phyloP scores from a whole-genome alignment of 1,284 basidiomycete genomes.

The Tilletia horrida region DNA sequence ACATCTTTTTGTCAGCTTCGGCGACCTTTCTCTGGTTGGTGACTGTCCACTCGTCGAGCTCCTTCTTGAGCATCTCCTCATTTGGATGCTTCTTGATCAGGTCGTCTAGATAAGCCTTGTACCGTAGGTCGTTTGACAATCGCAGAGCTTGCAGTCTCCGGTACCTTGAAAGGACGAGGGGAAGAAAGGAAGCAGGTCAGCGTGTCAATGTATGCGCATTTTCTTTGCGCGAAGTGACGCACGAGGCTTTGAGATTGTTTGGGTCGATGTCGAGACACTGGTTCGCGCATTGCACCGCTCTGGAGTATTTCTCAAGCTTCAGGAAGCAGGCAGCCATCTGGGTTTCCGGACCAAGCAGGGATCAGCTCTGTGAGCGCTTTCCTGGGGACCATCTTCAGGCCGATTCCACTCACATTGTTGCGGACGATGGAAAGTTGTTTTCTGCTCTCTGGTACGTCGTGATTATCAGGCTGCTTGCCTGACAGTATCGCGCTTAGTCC shows the following conservation, averaged over 20 bases:
- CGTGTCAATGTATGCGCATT: background rate
- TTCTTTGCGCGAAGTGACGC: background rate
- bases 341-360: background rate
- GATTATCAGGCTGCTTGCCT: background rate
- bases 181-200: background rate
- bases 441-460: background rate
- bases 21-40: background rate
- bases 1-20: constrained; percentile 7
- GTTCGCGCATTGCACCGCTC: constrained; percentile 1
- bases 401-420: background rate
- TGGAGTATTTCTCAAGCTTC: constrained; percentile 7
- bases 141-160: constrained; percentile 12
- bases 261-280: constrained; percentile 8
- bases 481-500: background rate
- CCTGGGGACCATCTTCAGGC: background rate
- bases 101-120: background rate
- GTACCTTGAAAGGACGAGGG: background rate
- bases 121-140: background rate
- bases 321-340: constrained; percentile 17
- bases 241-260: constrained; percentile 1
- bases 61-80: background rate
- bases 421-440: constrained; percentile 4
- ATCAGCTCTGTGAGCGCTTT: background rate
- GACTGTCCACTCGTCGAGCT: background rate
- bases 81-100: background rate